Evolutionary conservation across 148 eudicot species (phyloP).

Genomic region (Heliosperma pusillum): DNA sequence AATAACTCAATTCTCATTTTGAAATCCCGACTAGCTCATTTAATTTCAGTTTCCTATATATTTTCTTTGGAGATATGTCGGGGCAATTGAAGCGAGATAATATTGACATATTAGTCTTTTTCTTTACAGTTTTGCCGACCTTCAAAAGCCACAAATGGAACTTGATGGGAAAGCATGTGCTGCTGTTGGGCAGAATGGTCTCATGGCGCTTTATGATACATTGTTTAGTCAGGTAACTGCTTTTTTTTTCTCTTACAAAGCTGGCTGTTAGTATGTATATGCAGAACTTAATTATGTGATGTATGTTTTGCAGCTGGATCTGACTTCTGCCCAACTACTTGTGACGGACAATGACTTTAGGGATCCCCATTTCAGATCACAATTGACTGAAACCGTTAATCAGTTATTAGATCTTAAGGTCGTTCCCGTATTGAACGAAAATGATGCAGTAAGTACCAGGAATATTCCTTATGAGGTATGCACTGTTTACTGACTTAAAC

Average conservation of each 20-base stretch:
- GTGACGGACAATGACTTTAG: conserved; percentile 95
- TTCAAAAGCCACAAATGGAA: conserved; percentile 84
- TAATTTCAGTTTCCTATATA: not conserved
- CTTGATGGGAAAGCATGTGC: conserved; percentile 99
- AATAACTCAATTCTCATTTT: not conserved
- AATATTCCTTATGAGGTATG: conserved; percentile 93
- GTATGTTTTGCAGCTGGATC: conserved; percentile 67
- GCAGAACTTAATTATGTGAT: conserved; percentile 14
- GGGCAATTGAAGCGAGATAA: not conserved
- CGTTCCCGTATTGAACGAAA: conserved; percentile 86
- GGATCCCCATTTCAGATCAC: conserved; percentile 74
- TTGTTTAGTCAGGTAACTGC: conserved; percentile 77
- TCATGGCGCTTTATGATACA: conserved; percentile 93
- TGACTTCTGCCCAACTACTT: conserved; percentile 89
- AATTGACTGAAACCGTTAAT: conserved; percentile 68
- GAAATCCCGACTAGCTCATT: not conserved
- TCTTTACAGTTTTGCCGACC: conserved; percentile 80
- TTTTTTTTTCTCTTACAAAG: not conserved
- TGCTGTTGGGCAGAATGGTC: conserved; percentile 97
- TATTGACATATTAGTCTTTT: conserved; percentile 14
- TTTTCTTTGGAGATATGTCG: not conserved
- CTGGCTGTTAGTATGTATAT: conserved; percentile 1
- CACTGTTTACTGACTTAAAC: conserved; percentile 17
- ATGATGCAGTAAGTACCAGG: conserved; percentile 97
- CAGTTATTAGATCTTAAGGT: conserved; percentile 61